Evolutionary conservation across 2,329 filamentous ascomycete species (phyloP).

Genomic region (Aspergillus sp.): DNA sequence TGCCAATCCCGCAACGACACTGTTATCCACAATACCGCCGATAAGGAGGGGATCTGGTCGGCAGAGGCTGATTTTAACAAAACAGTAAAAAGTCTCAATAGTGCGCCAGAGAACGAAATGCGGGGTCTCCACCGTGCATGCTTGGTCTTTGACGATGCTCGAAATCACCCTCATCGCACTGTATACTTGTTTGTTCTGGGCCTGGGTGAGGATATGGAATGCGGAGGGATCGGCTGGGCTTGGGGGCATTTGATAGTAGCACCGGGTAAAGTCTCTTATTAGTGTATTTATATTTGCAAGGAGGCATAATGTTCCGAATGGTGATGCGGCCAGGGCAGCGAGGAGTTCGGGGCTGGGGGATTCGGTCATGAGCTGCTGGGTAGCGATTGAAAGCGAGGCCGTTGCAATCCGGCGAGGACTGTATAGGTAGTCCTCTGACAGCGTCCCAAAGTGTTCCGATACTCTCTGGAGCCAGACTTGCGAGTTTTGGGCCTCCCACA

Average conservation of each 20-base stretch:
- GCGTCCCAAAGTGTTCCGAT: neutral
- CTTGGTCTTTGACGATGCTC: neutral
- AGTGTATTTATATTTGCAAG: constrained; percentile 16
- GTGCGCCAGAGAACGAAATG: constrained; percentile 9
- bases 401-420: constrained; percentile 19
- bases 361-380: constrained; percentile 33
- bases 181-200: constrained; percentile 29
- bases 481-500: constrained; percentile 33
- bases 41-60: constrained; percentile 35
- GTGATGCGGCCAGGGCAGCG: neutral
- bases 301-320: neutral
- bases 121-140: neutral
- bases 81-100: constrained; percentile 25
- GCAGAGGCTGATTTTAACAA: constrained; percentile 30
- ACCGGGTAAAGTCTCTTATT: constrained; percentile 34
- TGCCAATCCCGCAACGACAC: constrained; percentile 31
- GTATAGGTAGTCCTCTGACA: neutral
- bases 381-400: constrained; percentile 29
- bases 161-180: neutral
- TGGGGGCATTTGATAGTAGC: constrained; percentile 36
- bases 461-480: constrained; percentile 24
- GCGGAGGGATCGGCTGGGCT: constrained; percentile 30
- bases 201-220: constrained; percentile 35
- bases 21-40: constrained; percentile 37
- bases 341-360: constrained; percentile 25